Evolutionary conservation across 2,329 filamentous ascomycete species (phyloP).

Genomic region (Paradendryphiella salina): DNA sequence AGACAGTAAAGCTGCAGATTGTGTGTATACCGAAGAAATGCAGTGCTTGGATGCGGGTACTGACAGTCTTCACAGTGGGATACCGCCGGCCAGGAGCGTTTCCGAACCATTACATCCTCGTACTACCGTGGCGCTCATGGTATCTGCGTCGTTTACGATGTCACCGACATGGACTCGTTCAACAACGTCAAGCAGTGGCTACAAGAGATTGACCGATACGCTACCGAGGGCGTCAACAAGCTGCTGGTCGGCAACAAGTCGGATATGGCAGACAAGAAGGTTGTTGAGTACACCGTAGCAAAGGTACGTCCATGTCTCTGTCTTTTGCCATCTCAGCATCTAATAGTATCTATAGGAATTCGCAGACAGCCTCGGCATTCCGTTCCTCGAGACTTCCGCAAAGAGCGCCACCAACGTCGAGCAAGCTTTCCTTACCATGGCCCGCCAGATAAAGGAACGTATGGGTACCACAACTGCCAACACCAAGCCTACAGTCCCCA

Average conservation of each 20-base stretch:
- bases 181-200: slow-evolving; percentile 99
- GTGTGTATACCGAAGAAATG: slow-evolving; percentile 45
- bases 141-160: slow-evolving; percentile 99
- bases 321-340: not conserved
- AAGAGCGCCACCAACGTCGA: slow-evolving; percentile 99
- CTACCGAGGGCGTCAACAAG: slow-evolving; percentile 99
- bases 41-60: slow-evolving; percentile 1
- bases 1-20: slow-evolving; percentile 99
- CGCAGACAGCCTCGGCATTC: slow-evolving; percentile 96
- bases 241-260: slow-evolving; percentile 99
- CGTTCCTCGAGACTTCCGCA: slow-evolving; percentile 98
- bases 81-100: slow-evolving; percentile 97
- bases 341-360: slow-evolving; percentile 71
- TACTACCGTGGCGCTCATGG: slow-evolving; percentile 99
- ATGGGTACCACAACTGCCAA: slow-evolving; percentile 98
- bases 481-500: slow-evolving; percentile 97
- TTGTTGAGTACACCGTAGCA: slow-evolving; percentile 98
- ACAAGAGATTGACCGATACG: slow-evolving; percentile 98
- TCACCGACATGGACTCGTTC: slow-evolving; percentile 99
- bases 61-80: slow-evolving; percentile 73
- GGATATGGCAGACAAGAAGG: slow-evolving; percentile 99
- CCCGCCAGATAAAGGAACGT: slow-evolving; percentile 98
- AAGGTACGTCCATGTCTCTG: slow-evolving; percentile 68
- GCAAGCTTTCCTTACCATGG: slow-evolving; percentile 99
- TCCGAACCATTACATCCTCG: slow-evolving; percentile 98